A percentile compares a stretch with the other conserved stretches of the same genome.
These are phyloP conservation scores for Tolypocladium ophioglossoides DNA, from an alignment of 2,329 filamentous ascomycete species.

Conservation along the genomic window DNA sequence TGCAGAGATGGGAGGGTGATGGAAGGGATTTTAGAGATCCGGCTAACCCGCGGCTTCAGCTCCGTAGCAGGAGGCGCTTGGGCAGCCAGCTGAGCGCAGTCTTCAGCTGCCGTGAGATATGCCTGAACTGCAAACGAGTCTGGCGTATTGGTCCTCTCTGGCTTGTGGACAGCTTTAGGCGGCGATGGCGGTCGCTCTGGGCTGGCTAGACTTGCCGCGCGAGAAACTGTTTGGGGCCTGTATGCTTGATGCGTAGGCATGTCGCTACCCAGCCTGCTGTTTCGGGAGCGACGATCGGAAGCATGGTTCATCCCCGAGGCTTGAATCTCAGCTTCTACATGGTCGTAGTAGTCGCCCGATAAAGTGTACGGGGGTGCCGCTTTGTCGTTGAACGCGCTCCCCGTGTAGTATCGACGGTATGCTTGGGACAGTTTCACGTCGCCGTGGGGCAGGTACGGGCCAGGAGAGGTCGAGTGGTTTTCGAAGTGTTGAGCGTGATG, in stretches of 20 bases:
- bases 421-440: constrained; percentile 16
- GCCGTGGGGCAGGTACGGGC: constrained; percentile 9
- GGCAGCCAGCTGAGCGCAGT: constrained; percentile 8
- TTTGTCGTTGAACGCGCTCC: constrained; percentile 8
- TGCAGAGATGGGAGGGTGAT: constrained; percentile 26
- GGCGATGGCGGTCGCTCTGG: constrained; percentile 2
- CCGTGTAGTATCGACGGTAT: constrained; percentile 10
- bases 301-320: background rate
- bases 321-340: constrained; percentile 18
- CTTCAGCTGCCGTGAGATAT: constrained; percentile 23
- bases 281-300: background rate
- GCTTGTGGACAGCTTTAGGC: constrained; percentile 3
- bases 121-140: constrained; percentile 24
- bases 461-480: constrained; percentile 7
- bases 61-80: background rate
- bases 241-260: constrained; percentile 41
- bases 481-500: constrained; percentile 5
- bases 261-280: constrained; percentile 14
- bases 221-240: constrained; percentile 3
- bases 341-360: constrained; percentile 30
- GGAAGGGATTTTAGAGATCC: constrained; percentile 17
- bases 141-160: constrained; percentile 10
- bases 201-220: background rate
- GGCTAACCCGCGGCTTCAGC: background rate
- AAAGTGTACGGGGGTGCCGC: constrained; percentile 14